Conservation (phyloP, 169 alveolate species). For the Babesia bovis region DNA sequence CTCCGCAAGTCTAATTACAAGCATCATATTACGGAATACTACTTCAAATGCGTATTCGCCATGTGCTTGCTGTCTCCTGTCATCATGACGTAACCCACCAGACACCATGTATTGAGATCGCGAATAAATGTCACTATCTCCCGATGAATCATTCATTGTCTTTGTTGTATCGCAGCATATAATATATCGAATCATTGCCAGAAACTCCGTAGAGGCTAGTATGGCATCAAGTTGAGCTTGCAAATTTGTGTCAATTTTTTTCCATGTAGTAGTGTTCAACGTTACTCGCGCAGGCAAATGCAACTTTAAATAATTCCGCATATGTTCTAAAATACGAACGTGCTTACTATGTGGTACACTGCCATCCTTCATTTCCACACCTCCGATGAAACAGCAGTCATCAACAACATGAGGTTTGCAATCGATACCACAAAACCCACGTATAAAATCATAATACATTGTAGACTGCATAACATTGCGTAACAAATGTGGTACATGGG, state of each 20-base stretch:
- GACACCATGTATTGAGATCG: neutral
- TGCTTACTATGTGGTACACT: no score
- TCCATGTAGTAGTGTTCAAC: neutral
- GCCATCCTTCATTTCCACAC: neutral
- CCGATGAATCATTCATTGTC: neutral
- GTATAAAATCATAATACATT: neutral
- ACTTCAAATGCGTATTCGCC: neutral
- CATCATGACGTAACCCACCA: neutral
- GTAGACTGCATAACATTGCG: neutral
- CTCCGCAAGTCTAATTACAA: neutral
- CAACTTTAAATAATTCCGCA: neutral
- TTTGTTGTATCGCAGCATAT: neutral
- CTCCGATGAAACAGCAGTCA: neutral
- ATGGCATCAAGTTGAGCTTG: slow-evolving; percentile 8
- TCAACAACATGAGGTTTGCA: slow-evolving; percentile 1
- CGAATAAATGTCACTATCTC: neutral
- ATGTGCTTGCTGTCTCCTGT: neutral
- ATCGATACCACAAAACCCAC: slow-evolving; percentile 10
- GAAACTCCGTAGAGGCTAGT: neutral
- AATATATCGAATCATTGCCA: neutral
- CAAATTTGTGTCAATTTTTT: neutral
- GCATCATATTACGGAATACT: neutral
- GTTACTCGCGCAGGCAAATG: neutral
- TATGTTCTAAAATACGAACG: neutral
- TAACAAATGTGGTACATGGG: neutral